Percentiles rank a stretch among this genome's conserved stretches.
Conservation (phyloP, 805 yeast species). For the Isabelozyma heimii region DNA sequence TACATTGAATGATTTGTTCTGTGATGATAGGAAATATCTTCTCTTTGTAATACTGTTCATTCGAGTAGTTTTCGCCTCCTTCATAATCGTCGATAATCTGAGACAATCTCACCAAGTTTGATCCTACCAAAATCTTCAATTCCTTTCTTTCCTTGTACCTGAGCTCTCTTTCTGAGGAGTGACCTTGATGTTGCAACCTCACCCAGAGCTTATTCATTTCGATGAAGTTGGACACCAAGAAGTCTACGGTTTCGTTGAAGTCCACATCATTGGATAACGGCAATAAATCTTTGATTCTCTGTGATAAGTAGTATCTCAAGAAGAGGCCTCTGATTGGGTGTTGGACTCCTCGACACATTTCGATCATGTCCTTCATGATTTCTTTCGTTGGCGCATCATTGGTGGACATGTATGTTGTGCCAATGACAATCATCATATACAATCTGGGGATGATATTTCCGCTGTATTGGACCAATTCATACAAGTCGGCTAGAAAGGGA, state of each 20-base stretch:
- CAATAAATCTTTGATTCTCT: slow-evolving; percentile 68
- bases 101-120: slow-evolving; percentile 83
- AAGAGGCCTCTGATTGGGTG: slow-evolving; percentile 92
- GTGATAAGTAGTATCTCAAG: slow-evolving; percentile 83
- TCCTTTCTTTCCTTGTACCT: slow-evolving; percentile 81
- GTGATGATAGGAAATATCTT: slow-evolving; percentile 74
- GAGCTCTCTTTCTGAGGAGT: slow-evolving; percentile 72
- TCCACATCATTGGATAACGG: slow-evolving; percentile 41
- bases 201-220: slow-evolving; percentile 99
- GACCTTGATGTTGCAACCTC: slow-evolving; percentile 93
- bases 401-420: slow-evolving; percentile 79
- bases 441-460: slow-evolving; percentile 91
- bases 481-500: slow-evolving; percentile 71
- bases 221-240: slow-evolving; percentile 80
- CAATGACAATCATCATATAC: slow-evolving; percentile 93
- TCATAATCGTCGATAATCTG: slow-evolving; percentile 75
- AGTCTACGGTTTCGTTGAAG: slow-evolving; percentile 68
- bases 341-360: slow-evolving; percentile 96
- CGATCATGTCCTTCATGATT: slow-evolving; percentile 92
- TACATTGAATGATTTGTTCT: slow-evolving; percentile 90
- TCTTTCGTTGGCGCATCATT: slow-evolving; percentile 80
- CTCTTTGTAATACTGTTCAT: slow-evolving; percentile 34
- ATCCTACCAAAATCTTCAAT: slow-evolving; percentile 86
- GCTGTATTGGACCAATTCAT: slow-evolving; percentile 92
- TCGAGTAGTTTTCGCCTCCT: slow-evolving; percentile 20